phyloP scores from a whole-genome alignment of 352 stramenopile genomes.

The Phytophthora lateralis region DNA sequence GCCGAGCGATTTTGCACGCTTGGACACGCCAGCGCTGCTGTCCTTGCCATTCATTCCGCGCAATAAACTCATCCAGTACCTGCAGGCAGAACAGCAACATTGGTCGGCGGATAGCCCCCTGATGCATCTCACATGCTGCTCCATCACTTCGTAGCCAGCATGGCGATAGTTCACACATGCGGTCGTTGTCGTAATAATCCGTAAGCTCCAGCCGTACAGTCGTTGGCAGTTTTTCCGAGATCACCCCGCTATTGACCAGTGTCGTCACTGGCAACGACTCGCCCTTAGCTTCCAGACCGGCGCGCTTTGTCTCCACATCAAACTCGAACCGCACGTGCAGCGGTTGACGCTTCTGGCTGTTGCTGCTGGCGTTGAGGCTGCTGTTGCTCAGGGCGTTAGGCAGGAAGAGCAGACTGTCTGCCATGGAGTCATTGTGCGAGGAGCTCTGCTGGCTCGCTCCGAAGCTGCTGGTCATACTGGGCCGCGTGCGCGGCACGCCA shows the following conservation, averaged over 20 bases:
- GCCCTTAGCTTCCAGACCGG: conserved; percentile 11
- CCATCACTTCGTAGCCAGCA: conserved; percentile 58
- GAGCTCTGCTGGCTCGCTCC: conserved; percentile 42
- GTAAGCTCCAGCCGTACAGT: conserved; percentile 40
- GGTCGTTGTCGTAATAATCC: conserved; percentile 76
- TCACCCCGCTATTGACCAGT: conserved; percentile 41
- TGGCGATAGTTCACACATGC: conserved; percentile 65
- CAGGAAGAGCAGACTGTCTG: conserved; percentile 62
- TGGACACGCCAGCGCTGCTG: conserved; percentile 48
- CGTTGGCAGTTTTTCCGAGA: conserved; percentile 16
- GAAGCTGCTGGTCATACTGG: conserved; percentile 19
- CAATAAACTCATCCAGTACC: conserved; percentile 75
- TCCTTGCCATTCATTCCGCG: conserved; percentile 33
- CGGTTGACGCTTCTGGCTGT: conserved; percentile 18
- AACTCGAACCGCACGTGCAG: conserved; percentile 29
- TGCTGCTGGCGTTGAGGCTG: conserved; percentile 13
- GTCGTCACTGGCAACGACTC: conserved; percentile 30
- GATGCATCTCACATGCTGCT: conserved; percentile 52
- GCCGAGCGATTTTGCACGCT: conserved; percentile 57
- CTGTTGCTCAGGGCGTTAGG: conserved; percentile 18
- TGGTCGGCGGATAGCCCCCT: conserved; percentile 37
- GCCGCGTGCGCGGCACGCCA: conserved; percentile 13
- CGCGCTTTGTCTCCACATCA: conserved; percentile 15
- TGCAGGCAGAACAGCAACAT: conserved; percentile 82
- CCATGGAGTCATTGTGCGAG: conserved; percentile 57